A percentile compares a stretch with the other conserved stretches of the same genome.
Conservation (phyloP, 1,284 basidiomycete species). For the Moesziomyces antarcticus region DNA sequence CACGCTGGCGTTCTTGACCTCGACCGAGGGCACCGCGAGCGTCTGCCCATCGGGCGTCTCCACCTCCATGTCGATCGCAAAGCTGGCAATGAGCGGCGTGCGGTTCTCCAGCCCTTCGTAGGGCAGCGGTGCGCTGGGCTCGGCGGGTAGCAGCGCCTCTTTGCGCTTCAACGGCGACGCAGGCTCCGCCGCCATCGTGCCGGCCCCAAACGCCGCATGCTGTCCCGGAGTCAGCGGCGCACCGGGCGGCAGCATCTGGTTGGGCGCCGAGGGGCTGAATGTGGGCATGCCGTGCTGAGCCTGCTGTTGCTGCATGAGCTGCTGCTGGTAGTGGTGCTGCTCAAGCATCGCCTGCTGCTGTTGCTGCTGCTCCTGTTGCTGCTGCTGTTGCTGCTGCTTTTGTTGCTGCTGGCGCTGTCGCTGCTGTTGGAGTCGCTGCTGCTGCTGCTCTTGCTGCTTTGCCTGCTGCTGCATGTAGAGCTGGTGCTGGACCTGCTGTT, state of each 20-base stretch:
- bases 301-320: conserved; percentile 6
- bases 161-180: conserved; percentile 31
- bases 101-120: conserved; percentile 36
- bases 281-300: conserved; percentile 7
- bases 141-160: conserved; percentile 22
- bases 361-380: conserved; percentile 22
- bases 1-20: conserved; percentile 31
- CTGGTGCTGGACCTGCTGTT: conserved; percentile 33
- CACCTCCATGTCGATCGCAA: conserved; percentile 38
- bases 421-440: conserved; percentile 10
- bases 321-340: conserved; percentile 15
- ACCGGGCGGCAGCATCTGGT: conserved; percentile 25
- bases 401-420: conserved; percentile 26
- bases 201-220: conserved; percentile 16
- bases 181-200: conserved; percentile 6
- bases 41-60: conserved; percentile 28
- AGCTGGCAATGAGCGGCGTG: conserved; percentile 25
- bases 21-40: conserved; percentile 9
- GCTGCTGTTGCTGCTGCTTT: conserved; percentile 26
- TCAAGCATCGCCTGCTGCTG: conserved; percentile 8
- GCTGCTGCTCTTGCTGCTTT: conserved; percentile 12
- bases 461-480: conserved; percentile 22
- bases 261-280: conserved; percentile 11
- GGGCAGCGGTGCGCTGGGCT: conserved; percentile 6
- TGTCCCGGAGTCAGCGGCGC: conserved; percentile 1